Percentiles rank a stretch among this genome's conserved stretches.
Evolutionary conservation across 805 yeast genomes (phyloP).

Genomic region (Yamadazyma paraphyllophila): DNA sequence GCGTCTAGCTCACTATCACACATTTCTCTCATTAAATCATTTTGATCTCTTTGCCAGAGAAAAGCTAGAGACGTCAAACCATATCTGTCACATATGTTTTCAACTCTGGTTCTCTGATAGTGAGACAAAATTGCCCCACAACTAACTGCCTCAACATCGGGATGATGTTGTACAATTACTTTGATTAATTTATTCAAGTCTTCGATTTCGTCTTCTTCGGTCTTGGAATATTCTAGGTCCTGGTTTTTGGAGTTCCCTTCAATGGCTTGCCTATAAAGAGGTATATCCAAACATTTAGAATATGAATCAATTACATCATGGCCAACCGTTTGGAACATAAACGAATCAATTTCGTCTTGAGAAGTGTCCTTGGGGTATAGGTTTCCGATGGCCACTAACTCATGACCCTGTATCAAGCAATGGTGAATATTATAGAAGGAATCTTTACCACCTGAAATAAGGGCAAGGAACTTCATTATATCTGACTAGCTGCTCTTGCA

Average conservation of each 20-base stretch:
- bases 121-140: conserved; percentile 95
- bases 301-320: conserved; percentile 71
- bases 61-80: conserved; percentile 70
- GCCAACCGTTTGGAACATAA: conserved; percentile 98
- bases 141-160: conserved; percentile 80
- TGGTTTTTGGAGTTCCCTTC: conserved; percentile 62
- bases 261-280: conserved; percentile 71
- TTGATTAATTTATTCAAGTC: conserved; percentile 61
- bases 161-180: conserved; percentile 50
- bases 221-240: conserved; percentile 63
- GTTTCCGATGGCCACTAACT: conserved; percentile 81
- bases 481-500: neutral
- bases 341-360: conserved; percentile 78
- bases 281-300: conserved; percentile 70
- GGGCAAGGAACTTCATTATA: conserved; percentile 84
- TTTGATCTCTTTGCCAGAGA: conserved; percentile 89
- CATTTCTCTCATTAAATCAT: conserved; percentile 80
- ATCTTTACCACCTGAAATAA: conserved; percentile 95
- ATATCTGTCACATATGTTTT: conserved; percentile 76
- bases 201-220: conserved; percentile 82
- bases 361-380: conserved; percentile 45
- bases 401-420: conserved; percentile 83
- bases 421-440: conserved; percentile 88
- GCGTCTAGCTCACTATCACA: conserved; percentile 69
- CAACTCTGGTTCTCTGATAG: conserved; percentile 94